phyloP scores from a whole-genome alignment of 352 stramenopile species.

The Pythium biforme region DNA sequence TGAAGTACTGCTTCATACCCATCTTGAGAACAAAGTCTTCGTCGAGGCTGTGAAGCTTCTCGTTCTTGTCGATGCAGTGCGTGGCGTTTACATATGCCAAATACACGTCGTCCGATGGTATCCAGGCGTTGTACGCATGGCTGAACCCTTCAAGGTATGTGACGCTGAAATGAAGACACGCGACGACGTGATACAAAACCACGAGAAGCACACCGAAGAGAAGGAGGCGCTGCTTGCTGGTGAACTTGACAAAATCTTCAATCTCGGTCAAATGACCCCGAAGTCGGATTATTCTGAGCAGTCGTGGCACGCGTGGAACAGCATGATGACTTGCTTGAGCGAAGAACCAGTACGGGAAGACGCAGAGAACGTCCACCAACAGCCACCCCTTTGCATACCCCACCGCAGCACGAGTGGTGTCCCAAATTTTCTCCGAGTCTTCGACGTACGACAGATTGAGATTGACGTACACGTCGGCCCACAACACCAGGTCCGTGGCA shows the following conservation, averaged over 20 bases:
- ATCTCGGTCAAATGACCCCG: conserved; percentile 43
- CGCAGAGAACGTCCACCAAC: conserved; percentile 41
- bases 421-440: conserved; percentile 59
- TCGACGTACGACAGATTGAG: conserved; percentile 54
- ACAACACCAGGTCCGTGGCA: conserved; percentile 43
- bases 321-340: conserved; percentile 18
- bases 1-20: conserved; percentile 51
- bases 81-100: conserved; percentile 37
- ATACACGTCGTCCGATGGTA: conserved; percentile 49
- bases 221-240: conserved; percentile 47
- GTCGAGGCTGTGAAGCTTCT: conserved; percentile 21
- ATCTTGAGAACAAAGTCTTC: conserved; percentile 30
- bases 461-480: conserved; percentile 50
- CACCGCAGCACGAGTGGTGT: conserved; percentile 33
- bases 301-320: conserved; percentile 32
- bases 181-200: conserved; percentile 58
- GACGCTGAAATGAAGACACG: conserved; percentile 60
- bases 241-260: conserved; percentile 44
- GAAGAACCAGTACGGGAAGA: conserved; percentile 44
- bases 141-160: conserved; percentile 65
- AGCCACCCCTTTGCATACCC: conserved; percentile 39
- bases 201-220: conserved; percentile 48
- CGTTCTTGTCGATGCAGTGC: conserved; percentile 29
- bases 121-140: conserved; percentile 35
- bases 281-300: conserved; percentile 41